Base-by-base conservation (phyloP, 176 grass and related monocot genomes). In the Zizania latifolia region DNA sequence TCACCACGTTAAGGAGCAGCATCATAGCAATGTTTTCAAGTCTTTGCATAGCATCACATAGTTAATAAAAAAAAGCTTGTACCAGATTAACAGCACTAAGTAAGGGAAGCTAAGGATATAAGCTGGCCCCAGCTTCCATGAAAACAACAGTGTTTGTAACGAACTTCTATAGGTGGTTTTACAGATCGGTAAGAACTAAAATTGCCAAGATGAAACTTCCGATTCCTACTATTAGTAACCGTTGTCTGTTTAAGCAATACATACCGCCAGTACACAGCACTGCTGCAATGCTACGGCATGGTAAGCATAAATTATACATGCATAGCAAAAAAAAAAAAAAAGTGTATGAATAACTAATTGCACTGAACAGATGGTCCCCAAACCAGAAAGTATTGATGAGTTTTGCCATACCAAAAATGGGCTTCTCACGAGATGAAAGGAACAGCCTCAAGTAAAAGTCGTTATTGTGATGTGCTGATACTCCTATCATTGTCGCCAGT, bases 251-350 rank as follows among this genome's bases (percentile, higher is more conserved):
- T 9, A 14, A 55, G 70, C 17, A 56, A 30, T 13, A 34, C 6
- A 19, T 36, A 9, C 8, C 6, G 44, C 14, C 37, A 2, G 30
- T n/a, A 63, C 30, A 10, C 10, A 23, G 9, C 21, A 71, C 26
- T 78, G 10, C 7, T 39, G 50, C 59, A 57, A 60, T 23, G 68
- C 14, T 45, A 65, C 78, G 64, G 71, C 45, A 68, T 10, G 40
- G 39, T 40, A 74, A 65, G 74, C 75, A 35, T 84, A n/a, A 33
- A 27, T 8, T 45, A 41, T 12, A 22, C 69, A 41, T 75, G 64
- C 27, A 45, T 62, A 62, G 63, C 29, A 67, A 76, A 53, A 23
- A n/a, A n/a, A n/a, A n/a, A n/a, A n/a, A n/a, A n/a, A n/a, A n/a
- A n/a, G n/a, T n/a, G 17, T 29, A 31, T 6, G 26, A 22, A 19